phyloP scores from a whole-genome alignment of 2,329 filamentous ascomycete genomes.

The Alternaria conjuncta region DNA sequence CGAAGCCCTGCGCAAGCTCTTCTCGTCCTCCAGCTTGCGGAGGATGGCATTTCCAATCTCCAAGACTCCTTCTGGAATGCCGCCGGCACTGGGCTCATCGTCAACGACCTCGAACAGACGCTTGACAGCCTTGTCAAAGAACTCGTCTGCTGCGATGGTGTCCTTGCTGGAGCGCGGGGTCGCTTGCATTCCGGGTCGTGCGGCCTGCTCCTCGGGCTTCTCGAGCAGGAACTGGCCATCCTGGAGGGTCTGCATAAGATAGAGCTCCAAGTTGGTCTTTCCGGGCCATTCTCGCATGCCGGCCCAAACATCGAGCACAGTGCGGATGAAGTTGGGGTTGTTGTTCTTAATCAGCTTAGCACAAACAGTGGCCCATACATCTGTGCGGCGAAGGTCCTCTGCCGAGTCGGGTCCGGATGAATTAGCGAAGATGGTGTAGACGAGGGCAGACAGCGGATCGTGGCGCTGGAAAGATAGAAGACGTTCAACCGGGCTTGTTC shows the following conservation, averaged over 20 bases:
- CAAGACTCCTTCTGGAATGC: conserved; percentile 84
- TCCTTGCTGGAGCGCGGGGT: conserved; percentile 78
- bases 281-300: conserved; percentile 88
- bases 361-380: conserved; percentile 88
- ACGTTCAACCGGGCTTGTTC: conserved; percentile 75
- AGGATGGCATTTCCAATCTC: conserved; percentile 86
- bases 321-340: conserved; percentile 79
- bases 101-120: conserved; percentile 86
- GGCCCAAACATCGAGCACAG: conserved; percentile 87
- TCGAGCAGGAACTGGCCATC: conserved; percentile 91
- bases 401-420: conserved; percentile 80
- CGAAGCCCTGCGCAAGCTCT: conserved; percentile 72
- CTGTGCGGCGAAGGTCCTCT: conserved; percentile 79
- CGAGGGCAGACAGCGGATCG: conserved; percentile 81
- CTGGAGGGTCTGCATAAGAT: conserved; percentile 92
- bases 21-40: conserved; percentile 72
- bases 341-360: conserved; percentile 80
- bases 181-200: conserved; percentile 72
- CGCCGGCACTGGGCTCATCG: conserved; percentile 76
- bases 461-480: conserved; percentile 88
- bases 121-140: conserved; percentile 82
- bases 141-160: conserved; percentile 82
- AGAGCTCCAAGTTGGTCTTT: conserved; percentile 88
- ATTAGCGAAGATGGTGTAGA: conserved; percentile 89
- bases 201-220: conserved; percentile 75